Base-by-base conservation (phyloP, 2,329 filamentous ascomycete species). In the Phialocephala sp. region DNA sequence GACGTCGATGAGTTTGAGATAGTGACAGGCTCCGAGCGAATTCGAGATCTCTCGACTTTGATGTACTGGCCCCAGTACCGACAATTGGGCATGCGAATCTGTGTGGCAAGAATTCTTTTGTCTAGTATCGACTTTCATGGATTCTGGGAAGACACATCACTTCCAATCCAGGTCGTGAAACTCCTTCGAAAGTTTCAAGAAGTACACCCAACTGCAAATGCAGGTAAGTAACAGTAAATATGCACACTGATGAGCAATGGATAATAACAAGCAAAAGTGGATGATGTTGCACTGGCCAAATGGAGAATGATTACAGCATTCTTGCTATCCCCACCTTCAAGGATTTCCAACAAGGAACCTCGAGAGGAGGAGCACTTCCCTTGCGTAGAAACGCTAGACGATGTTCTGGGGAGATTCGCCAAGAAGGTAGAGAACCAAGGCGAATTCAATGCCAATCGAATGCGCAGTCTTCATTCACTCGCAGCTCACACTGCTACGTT, bases 231-330 rank as follows among this genome's bases (percentile, higher is more conserved):
- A 47, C 20, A 2, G 15, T 47, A 8, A 32, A 41, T 41, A 41
- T 41, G 12, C 9, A n/a, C n/a, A 47, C 43, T 20, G 11, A 47
- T 47, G 18, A 22, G 4, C 3, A 32, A 32, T 32, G 6, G 6
- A 18, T 9, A 47, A n/a, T 47, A 22, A 47, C 43, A 47, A n/a
- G 5, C 20, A 18, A 22, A 47, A 47, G 43, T 47, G 43, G 43
- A 47, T 22, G 43, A 20, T 22, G 43, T 47, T 22, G 43, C 43
- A 15, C 43, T 47, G 2, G 43, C 43, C n/a, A 47, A 47, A 47
- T 47, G 43, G 43, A 47, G 43, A 47, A 47, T 47, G 43, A n/a
- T 47, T 22, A 47, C 43, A 2, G 43, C 43, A n/a, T 47, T 47
- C 43, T 47, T 47, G 43, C 20, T 47, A 47, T 47, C 43, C n/a